A percentile compares a stretch with the other conserved stretches of the same genome.
These are phyloP conservation scores for Ceratocystis smalleyi DNA, from an alignment of 2,329 filamentous ascomycete genomes.

Conservation along the genomic window DNA sequence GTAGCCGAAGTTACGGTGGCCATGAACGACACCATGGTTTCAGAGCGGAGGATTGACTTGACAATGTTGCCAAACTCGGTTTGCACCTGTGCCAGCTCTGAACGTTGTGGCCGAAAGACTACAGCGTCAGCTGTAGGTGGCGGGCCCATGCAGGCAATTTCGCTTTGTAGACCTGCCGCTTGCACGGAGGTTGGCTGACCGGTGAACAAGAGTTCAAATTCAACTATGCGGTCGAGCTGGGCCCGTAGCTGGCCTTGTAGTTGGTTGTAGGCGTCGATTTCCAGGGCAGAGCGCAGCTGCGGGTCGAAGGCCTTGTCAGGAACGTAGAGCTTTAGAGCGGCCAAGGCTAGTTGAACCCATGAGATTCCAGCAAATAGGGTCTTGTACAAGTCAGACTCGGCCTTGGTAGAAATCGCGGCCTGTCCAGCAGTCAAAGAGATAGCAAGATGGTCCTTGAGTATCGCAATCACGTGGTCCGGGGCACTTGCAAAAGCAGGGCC, in stretches of 20 bases:
- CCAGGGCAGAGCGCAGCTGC: conserved; percentile 47
- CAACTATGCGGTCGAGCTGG: conserved; percentile 43
- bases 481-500: background rate
- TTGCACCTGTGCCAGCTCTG: conserved; percentile 57
- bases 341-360: conserved; percentile 62
- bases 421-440: conserved; percentile 31
- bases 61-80: conserved; percentile 69
- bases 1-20: conserved; percentile 3
- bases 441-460: conserved; percentile 30
- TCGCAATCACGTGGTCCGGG: conserved; percentile 16
- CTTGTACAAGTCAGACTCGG: conserved; percentile 20
- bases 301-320: conserved; percentile 81
- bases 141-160: conserved; percentile 48
- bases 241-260: conserved; percentile 39
- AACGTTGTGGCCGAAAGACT: conserved; percentile 55
- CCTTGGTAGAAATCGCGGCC: conserved; percentile 22
- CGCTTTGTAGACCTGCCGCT: conserved; percentile 43
- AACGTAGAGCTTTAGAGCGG: conserved; percentile 63
- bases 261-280: conserved; percentile 42
- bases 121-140: conserved; percentile 47
- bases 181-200: conserved; percentile 54
- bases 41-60: conserved; percentile 41
- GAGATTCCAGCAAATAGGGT: conserved; percentile 34
- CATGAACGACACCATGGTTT: conserved; percentile 22
- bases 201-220: conserved; percentile 52